Evolutionary conservation across 331 rosid species (phyloP).

Genomic region (Quercus phellos): DNA sequence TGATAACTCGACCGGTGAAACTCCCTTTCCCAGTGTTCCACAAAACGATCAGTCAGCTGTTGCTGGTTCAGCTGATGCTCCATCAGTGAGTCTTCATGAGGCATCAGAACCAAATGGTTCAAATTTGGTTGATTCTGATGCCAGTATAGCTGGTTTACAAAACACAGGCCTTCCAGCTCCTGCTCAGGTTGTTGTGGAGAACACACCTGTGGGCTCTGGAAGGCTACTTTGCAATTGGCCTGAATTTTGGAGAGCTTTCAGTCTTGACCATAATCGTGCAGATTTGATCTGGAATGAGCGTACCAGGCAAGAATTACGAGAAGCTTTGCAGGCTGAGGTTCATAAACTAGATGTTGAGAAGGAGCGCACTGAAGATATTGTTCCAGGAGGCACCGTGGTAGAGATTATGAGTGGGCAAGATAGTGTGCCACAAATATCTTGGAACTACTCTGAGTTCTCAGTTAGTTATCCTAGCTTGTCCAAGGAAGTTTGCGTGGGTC

Average conservation of each 20-base stretch:
- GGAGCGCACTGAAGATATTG: conserved; percentile 98
- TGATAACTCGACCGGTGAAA: conserved; percentile 49
- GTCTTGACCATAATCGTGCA: conserved; percentile 98
- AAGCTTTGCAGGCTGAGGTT: conserved; percentile 91
- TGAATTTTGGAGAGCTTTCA: conserved; percentile 97
- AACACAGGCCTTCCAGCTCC: conserved; percentile 87
- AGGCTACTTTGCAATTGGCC: conserved; percentile 95
- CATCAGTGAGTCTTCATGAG: conserved; percentile 39
- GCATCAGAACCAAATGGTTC: conserved; percentile 42
- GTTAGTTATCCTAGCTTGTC: conserved; percentile 94
- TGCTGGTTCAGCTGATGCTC: conserved; percentile 40
- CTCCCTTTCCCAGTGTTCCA: conserved; percentile 34
- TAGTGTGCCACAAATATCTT: conserved; percentile 78
- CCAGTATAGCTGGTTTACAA: conserved; percentile 46
- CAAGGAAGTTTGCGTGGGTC: conserved; percentile 99
- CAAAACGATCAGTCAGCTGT: conserved; percentile 47
- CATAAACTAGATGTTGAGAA: conserved; percentile 96
- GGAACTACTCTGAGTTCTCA: conserved; percentile 92
- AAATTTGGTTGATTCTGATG: conserved; percentile 47
- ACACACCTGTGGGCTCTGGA: conserved; percentile 97
- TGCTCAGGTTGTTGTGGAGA: conserved; percentile 98
- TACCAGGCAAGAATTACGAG: conserved; percentile 95
- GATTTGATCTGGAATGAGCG: conserved; percentile 99
- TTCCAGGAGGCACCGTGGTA: conserved; percentile 59
- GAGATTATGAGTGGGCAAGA: conserved; percentile 62